Evolutionary conservation across 2,329 filamentous ascomycete species (phyloP), one percentile per base, ranked within the genome.

Genomic region (Aspergillus sp.): DNA sequence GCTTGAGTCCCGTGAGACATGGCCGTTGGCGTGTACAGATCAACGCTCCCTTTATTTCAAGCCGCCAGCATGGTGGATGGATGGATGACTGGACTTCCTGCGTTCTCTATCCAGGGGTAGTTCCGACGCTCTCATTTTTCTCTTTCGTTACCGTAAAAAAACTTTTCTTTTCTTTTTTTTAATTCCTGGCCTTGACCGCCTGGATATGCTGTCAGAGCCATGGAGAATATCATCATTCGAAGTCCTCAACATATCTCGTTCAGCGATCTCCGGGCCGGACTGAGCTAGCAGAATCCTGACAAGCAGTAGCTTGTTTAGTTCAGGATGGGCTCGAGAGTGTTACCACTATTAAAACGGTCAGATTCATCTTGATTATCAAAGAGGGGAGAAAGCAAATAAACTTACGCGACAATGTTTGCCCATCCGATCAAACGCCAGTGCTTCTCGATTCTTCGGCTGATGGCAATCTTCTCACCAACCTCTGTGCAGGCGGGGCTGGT

Each of bases 361-460:
- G 49, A 13, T 38, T 12, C 36, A 27, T 36, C 29, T 45, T 32
- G 26, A 43, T 39, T 11, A 48, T 40, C 19, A 11, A n/a, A n/a
- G 35, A 28, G 9, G 7, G n/a, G 29, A 33, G 29, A 29, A 37
- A 19, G 36, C 8, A 40, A 38, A 31, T 34, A 19, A 43, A 72
- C 69, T 69, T 66, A 72, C 69, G 68, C 69, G 49, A 85, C 82
- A 65, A 89, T 88, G 54, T 86, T 90, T 47, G 86, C 86, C 88
- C 88, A 94, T 59, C 89, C 88, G 60, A 95, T 94, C 64, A 94
- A 78, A 73, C 90, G 88, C 91, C 91, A 97, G 73, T 96, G 91
- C 82, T 97, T 97, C 73, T 98, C 93, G 62, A 97, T 96, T 83
- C 93, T 88, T 73, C 93, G 81, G 67, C 84, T 90, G 63, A 98